A percentile compares a stretch with the other conserved stretches of the same genome.
phyloP scores from a whole-genome alignment of 148 eudicot species.

The Rhododendron griersonianum region DNA sequence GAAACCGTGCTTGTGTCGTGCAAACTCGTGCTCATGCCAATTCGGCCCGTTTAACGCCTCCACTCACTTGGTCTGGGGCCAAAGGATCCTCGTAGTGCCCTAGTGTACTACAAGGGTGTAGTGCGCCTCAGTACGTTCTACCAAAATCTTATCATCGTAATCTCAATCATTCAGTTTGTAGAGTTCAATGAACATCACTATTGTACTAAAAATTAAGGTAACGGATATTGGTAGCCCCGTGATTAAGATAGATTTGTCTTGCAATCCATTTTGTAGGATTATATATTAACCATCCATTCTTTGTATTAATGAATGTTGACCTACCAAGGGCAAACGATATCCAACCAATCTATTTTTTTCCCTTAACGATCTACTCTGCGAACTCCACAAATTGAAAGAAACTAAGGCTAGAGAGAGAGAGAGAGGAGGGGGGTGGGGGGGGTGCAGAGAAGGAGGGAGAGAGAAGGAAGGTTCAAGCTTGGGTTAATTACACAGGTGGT shows the following conservation, averaged over 20 bases:
- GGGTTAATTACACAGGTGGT: constrained; percentile 7
- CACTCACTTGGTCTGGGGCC: background rate
- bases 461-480: background rate
- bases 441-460: background rate
- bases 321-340: too few species aligned
- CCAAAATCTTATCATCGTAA: background rate
- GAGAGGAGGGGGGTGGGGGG: too few species aligned
- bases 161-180: background rate
- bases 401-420: too few species aligned
- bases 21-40: too few species aligned
- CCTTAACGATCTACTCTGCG: too few species aligned
- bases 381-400: background rate
- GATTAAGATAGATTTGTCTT: background rate
- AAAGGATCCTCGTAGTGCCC: background rate
- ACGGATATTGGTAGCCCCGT: background rate
- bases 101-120: background rate
- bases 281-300: too few species aligned
- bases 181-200: background rate
- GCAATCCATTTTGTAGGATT: too few species aligned
- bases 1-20: too few species aligned
- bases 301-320: too few species aligned
- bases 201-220: background rate
- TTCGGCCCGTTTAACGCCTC: too few species aligned
- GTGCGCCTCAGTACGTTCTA: background rate
- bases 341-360: too few species aligned